Evolutionary conservation across 768 basidiomycete genomes (phyloP), one percentile per base, ranked within the genome.

Genomic region (Trametes sanguinea): DNA sequence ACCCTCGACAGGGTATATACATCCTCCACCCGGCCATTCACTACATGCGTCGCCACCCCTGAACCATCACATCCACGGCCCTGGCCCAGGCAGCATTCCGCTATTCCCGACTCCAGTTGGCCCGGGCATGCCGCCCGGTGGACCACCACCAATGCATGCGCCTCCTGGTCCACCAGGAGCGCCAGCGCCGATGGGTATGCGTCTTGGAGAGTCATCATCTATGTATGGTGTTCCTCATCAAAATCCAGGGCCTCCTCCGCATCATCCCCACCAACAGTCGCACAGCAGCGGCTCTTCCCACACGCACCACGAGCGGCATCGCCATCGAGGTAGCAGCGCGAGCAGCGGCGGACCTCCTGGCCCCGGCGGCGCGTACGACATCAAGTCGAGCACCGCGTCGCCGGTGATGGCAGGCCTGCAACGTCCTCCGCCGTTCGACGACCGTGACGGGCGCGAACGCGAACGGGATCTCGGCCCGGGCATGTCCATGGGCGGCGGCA

Each of bases 341-440:
- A 66, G 66, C 54, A 65, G 65, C 58, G 46, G 51, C 48, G 39
- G 64, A 4, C 56, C 47, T 3, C 42, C 57, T 32, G 64, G 54
- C 11, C 44, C 54, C 6, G 53, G 60, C 40, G 45, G 22, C 22
- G 22, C 65, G 46, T 52, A 60, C 59, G 58, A 68, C 63, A 51
- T 58, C 51, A 35, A 54, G 45, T 39, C 62, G 47, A 57, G 51
- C 39, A 57, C 54, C 7, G 50, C 47, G 33, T 69, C 72, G 10
- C 73, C 74, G n/a, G 71, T 71, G 46, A 75, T 75, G 75, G 69
- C 69, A 16, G 70, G 71, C 50, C 60, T 76, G 45, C 72, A 69
- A 58, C 69, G 69, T 3, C 66, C 69, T 9, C 8, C 44, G 57
- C 55, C 61, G 32, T 65, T 48, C 54, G 69, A 68, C 57, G 67